Evolutionary conservation across 108 stramenopile species (phyloP), one percentile per base, ranked within the genome.

Genomic region (Parietichytrium sp.): DNA sequence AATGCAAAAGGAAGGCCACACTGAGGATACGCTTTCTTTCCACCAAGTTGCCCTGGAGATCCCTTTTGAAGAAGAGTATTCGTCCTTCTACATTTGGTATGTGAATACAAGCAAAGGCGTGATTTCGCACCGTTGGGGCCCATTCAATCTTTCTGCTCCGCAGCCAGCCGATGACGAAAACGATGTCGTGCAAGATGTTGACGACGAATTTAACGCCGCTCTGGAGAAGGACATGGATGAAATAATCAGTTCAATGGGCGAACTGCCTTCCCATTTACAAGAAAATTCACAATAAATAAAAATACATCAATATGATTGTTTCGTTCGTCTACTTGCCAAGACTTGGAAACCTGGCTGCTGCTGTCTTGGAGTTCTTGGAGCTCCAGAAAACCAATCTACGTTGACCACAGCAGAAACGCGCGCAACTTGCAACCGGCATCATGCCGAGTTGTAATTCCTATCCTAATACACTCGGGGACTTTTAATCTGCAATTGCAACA

Each of bases 51-150:
- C 61, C 0, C 45, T 72, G 10, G 38, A 72, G 42, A 47, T 72
- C 42, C 61, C 61, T n/a, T 42, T 42, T 16, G 61, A 42, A 38
- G 42, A 38, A 10, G 15, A 31, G 6, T n/a, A n/a, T n/a, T 10
- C 33, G 8, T n/a, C 36, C 10, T 72, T 18, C 42, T 33, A 72
- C 23, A 33, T 72, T 25, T 72, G 61, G 61, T 72, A 72, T 25
- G 61, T 72, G 1, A 42, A 72, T 42, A 72, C 61, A 0, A 72
- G 38, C 3, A 36, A 72, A 13, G 61, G 61, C 61, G 38, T 33
- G 38, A 42, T 72, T 8, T 45, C 61, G 42, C 38, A n/a, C 23
- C 61, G 61, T 20, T 72, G 61, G 61, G 61, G 61, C 6, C 61
- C 61, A 33, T 72, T 72, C 25, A 15, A 47, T 33, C 20, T 27